Evolutionary conservation across 352 stramenopile genomes (phyloP), one percentile per base, ranked within the genome.

Genomic region (Phytophthora pseudosyringae): DNA sequence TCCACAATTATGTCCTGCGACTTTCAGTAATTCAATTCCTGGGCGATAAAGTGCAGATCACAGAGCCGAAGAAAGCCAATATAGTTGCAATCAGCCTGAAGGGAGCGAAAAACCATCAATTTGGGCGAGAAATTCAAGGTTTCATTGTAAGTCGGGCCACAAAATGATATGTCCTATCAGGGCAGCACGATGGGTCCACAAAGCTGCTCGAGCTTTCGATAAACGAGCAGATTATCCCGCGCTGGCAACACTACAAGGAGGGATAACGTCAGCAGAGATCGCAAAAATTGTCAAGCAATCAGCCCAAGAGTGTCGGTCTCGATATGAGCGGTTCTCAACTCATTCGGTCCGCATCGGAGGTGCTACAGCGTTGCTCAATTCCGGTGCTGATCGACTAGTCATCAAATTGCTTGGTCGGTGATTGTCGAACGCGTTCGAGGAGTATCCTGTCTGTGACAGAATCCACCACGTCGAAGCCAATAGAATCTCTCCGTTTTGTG

Each of bases 391-490:
- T n/a, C 35, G 5, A 5, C 35, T 41, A n/a, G 9, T 41, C 35
- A n/a, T 41, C 5, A 41, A 43, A 7, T 4, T 18, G 7, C 15
- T 54, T 25, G 36, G 25, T 29, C 8, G 18, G 26, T 59, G 39
- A 38, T 47, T 65, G 4, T 41, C 35, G 9, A 41, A 41, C 35
- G 35, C 35, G 11, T 41, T 41, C 35, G 35, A 41, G 35, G 35
- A 12, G 9, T 41, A 41, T n/a, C 35, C 35, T 5, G 35, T 41
- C n/a, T n/a, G n/a, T n/a, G n/a, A n/a, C n/a, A n/a, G n/a, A n/a
- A n/a, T n/a, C n/a, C n/a, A n/a, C n/a, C n/a, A n/a, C n/a, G n/a
- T n/a, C n/a, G n/a, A n/a, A n/a, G n/a, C n/a, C n/a, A n/a, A n/a
- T n/a, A n/a, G n/a, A n/a, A n/a, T n/a, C n/a, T n/a, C n/a, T n/a